Conservation (phyloP, 192 early-diverging fungal genomes). For the Helicostylum pulchrum region DNA sequence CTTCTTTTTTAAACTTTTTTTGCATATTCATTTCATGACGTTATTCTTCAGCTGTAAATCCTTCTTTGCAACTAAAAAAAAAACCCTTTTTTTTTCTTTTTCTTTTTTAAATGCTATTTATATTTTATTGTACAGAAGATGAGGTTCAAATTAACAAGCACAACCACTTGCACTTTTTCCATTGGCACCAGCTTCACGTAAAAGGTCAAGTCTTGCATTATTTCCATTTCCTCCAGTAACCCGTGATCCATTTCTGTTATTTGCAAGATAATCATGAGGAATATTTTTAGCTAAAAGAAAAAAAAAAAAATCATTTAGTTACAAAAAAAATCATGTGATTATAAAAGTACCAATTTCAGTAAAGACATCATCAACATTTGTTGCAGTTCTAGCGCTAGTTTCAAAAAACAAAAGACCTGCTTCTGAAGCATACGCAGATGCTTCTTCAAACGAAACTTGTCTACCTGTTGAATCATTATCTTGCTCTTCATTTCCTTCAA, state of each 20-base stretch:
- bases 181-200: constrained; percentile 12
- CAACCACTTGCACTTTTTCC: constrained; percentile 13
- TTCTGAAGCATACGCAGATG: constrained; percentile 55
- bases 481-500: constrained; percentile 34
- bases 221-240: background rate
- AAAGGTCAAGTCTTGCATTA: constrained; percentile 9
- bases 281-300: constrained; percentile 15
- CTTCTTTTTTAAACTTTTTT: too few relatives aligned
- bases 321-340: background rate
- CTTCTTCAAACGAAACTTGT: constrained; percentile 47
- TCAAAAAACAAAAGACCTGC: constrained; percentile 86
- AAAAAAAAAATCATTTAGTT: background rate
- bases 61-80: too few relatives aligned
- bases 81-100: too few relatives aligned
- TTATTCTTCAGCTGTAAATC: background rate
- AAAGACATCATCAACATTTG: constrained; percentile 88
- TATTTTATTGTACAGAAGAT: too few relatives aligned
- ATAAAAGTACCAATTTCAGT: constrained; percentile 66
- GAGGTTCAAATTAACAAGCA: constrained; percentile 10
- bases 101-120: too few relatives aligned
- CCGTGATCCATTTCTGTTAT: constrained; percentile 5
- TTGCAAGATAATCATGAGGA: constrained; percentile 13
- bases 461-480: constrained; percentile 12
- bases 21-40: background rate
- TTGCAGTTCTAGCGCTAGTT: constrained; percentile 88